Evolutionary conservation across 139 green algal species (phyloP), one percentile per base, ranked within the genome.

Genomic region (Micromonas pusilla): DNA sequence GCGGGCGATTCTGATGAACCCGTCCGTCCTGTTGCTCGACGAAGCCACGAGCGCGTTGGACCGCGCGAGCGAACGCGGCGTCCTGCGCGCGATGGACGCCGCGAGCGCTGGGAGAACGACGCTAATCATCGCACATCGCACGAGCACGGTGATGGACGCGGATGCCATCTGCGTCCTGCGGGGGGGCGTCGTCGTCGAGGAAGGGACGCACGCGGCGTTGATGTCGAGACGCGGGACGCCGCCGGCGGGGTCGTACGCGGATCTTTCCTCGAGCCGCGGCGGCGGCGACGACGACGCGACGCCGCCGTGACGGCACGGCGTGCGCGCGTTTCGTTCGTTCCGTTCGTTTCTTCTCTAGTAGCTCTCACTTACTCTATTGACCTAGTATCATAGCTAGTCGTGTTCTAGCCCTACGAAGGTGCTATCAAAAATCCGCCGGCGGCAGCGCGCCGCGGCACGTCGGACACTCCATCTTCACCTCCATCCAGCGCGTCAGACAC

Each of bases 401-500:
- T n/a, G n/a, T n/a, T n/a, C n/a, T n/a, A n/a, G n/a, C n/a, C n/a
- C n/a, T n/a, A n/a, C n/a, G n/a, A n/a, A n/a, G 60, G 60, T 67
- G 32, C 60, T 32, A n/a, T 67, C 32, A 67, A 23, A 67, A 67
- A 67, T 16, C n/a, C n/a, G n/a, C 60, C 21, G 91, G 86, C 0
- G 91, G 91, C 83, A 96, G 81, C 23, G 52, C 52, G 0, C 84
- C 73, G 20, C 92, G 83, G 85, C 92, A 97, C 1, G 87, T 95
- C 2, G 92, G 93, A 81, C 92, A 97, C 79, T 92, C 88, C 78
- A 88, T 87, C 73, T 97, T 96, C 31, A 96, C 82, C n/a, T 90
- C 85, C 86, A 97, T 94, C 92, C 92, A 97, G 0, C 83, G 83
- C 63, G 87, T 65, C 62, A 97, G 79, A 79, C 92, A 97, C 1